Conservation (phyloP, 2,329 filamentous ascomycete species). For the Metarhizium robertsii region DNA sequence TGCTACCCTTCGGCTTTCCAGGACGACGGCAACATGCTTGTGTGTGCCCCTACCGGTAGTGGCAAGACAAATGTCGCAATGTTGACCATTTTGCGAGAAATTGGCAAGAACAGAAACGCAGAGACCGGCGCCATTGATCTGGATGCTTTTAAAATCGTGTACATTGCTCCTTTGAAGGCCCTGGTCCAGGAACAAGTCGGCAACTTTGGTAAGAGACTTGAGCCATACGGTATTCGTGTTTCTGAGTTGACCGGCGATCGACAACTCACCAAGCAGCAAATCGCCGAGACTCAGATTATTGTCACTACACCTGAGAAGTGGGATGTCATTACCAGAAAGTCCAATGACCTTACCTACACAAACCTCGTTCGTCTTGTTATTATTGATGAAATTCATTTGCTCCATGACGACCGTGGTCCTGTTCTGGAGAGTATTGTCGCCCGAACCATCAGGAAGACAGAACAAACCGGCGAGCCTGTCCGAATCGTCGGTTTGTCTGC, state of each 20-base stretch:
- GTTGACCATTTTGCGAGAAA: constrained; percentile 90
- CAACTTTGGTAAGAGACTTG: constrained; percentile 87
- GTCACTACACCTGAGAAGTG: constrained; percentile 98
- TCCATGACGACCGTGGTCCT: constrained; percentile 94
- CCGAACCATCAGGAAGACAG: constrained; percentile 82
- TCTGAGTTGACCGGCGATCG: constrained; percentile 96
- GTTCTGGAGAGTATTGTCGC: constrained; percentile 96
- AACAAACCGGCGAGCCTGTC: constrained; percentile 89
- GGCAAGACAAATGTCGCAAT: constrained; percentile 99
- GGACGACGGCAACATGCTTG: constrained; percentile 93
- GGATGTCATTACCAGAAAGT: constrained; percentile 98
- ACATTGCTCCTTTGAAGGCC: constrained; percentile 92
- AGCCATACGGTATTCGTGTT: constrained; percentile 84
- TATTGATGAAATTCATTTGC: constrained; percentile 95
- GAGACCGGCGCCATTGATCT: constrained; percentile 89
- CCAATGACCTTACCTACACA: constrained; percentile 92
- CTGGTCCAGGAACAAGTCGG: constrained; percentile 96
- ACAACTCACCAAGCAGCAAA: constrained; percentile 97
- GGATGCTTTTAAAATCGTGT: constrained; percentile 97
- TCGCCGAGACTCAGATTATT: constrained; percentile 94
- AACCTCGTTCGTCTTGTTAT: constrained; percentile 93
- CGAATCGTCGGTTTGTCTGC: constrained; percentile 88
- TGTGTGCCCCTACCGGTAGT: constrained; percentile 93
- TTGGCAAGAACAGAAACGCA: constrained; percentile 87
- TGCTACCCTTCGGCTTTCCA: constrained; percentile 87